Evolutionary conservation across 129 eudicot genomes (phyloP).

Genomic region (Gnaphalium uliginosum): DNA sequence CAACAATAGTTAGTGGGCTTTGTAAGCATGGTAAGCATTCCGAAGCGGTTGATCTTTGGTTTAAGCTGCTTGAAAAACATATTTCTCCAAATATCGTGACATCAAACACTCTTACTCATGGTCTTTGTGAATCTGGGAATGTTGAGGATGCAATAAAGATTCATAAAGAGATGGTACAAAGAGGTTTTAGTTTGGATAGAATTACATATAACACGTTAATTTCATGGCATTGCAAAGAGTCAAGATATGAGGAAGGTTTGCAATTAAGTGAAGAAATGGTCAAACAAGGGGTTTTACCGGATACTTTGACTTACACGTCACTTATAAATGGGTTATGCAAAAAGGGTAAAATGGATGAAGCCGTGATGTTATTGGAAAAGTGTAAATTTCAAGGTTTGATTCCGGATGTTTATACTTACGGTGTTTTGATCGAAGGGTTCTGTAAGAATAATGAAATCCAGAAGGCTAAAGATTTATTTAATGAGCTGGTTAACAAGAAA

Average conservation of each 20-base stretch:
- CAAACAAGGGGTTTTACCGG: slow-evolving; percentile 48
- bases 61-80: slow-evolving; percentile 47
- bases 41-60: slow-evolving; percentile 65
- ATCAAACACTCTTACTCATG: slow-evolving; percentile 69
- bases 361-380: slow-evolving; percentile 52
- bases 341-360: slow-evolving; percentile 78
- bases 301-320: slow-evolving; percentile 54
- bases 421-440: slow-evolving; percentile 65
- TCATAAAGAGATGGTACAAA: slow-evolving; percentile 51
- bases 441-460: slow-evolving; percentile 56
- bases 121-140: slow-evolving; percentile 60
- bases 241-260: slow-evolving; percentile 55
- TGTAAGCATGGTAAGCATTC: slow-evolving; percentile 64
- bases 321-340: slow-evolving; percentile 61
- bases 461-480: slow-evolving; percentile 55
- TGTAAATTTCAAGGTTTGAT: slow-evolving; percentile 46
- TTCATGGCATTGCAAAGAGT: slow-evolving; percentile 61
- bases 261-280: slow-evolving; percentile 63
- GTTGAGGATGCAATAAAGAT: slow-evolving; percentile 48
- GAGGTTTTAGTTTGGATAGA: slow-evolving; percentile 51
- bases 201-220: slow-evolving; percentile 67
- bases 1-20: slow-evolving; percentile 52
- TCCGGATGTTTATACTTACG: slow-evolving; percentile 54
- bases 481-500: slow-evolving; percentile 43
- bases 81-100: slow-evolving; percentile 55